These are phyloP conservation scores for Cryphonectria naterciae DNA, from an alignment of 2,329 filamentous ascomycete species.

Conservation along the genomic window DNA sequence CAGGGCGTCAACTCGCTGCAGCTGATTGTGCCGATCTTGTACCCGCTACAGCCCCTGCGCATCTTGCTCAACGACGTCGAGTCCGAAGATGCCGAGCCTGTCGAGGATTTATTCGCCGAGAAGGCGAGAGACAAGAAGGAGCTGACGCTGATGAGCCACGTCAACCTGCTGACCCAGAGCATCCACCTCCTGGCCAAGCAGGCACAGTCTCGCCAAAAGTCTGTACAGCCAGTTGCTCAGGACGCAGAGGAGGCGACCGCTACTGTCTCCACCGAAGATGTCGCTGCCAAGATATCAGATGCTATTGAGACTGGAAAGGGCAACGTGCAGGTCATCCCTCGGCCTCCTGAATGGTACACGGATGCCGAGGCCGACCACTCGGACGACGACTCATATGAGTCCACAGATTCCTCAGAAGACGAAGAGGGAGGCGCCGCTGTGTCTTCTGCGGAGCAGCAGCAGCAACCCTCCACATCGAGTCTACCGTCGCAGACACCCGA, in stretches of 20 bases:
- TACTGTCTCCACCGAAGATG: slow-evolving; percentile 33
- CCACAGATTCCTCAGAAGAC: slow-evolving; percentile 43
- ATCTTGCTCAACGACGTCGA: slow-evolving; percentile 69
- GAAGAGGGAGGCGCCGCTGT: slow-evolving; percentile 49
- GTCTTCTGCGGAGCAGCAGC: slow-evolving; percentile 26
- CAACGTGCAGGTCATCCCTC: slow-evolving; percentile 73
- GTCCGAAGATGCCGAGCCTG: slow-evolving; percentile 60
- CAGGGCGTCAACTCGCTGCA: slow-evolving; percentile 66
- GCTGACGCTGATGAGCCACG: slow-evolving; percentile 70
- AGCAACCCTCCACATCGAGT: slow-evolving; percentile 35
- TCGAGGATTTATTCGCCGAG: slow-evolving; percentile 68
- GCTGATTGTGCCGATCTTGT: slow-evolving; percentile 71
- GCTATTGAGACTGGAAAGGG: slow-evolving; percentile 52
- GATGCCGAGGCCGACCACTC: slow-evolving; percentile 51
- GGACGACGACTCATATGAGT: slow-evolving; percentile 50
- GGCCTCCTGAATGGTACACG: slow-evolving; percentile 75
- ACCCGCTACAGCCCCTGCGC: slow-evolving; percentile 70
- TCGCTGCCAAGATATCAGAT: slow-evolving; percentile 32
- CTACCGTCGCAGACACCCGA: slow-evolving; percentile 51
- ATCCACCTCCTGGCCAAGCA: slow-evolving; percentile 69
- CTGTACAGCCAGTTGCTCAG: slow-evolving; percentile 29
- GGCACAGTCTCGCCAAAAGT: slow-evolving; percentile 37
- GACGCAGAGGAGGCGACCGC: slow-evolving; percentile 28
- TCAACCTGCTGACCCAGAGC: slow-evolving; percentile 76
- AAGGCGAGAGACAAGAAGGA: slow-evolving; percentile 60